These are phyloP conservation scores for Leptomonas seymouri DNA, from an alignment of 208 protist genomes.

Conservation along the genomic window DNA sequence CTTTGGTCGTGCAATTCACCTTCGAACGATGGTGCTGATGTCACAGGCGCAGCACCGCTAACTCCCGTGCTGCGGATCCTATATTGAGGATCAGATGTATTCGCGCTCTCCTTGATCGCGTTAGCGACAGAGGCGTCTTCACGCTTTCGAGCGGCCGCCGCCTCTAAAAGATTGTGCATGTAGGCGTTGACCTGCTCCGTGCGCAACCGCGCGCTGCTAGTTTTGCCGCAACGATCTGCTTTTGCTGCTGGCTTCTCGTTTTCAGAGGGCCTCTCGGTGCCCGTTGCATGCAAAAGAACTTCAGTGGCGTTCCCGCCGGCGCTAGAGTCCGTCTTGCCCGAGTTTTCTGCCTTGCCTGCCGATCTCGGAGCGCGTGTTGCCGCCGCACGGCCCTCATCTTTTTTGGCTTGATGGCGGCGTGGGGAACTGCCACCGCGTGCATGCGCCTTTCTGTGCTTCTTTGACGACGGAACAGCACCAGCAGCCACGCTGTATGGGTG, in stretches of 20 bases:
- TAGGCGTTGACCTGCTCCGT: conserved; percentile 28
- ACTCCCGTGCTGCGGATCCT: background rate
- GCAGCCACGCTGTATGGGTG: conserved; percentile 19
- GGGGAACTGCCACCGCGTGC: conserved; percentile 3
- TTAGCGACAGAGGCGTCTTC: background rate
- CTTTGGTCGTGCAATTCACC: conserved; percentile 4
- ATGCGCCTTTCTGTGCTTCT: conserved; percentile 6
- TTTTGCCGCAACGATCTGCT: background rate
- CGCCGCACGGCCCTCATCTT: background rate
- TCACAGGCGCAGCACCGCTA: background rate
- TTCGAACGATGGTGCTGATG: background rate
- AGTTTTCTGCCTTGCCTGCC: too few species aligned
- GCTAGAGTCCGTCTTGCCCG: too few species aligned
- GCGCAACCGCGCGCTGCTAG: conserved; percentile 7
- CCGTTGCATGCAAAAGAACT: too few species aligned
- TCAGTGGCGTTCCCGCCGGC: too few species aligned
- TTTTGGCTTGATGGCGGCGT: background rate
- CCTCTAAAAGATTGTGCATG: conserved; percentile 4
- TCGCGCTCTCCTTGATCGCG: background rate
- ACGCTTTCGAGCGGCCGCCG: background rate
- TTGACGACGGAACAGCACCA: background rate
- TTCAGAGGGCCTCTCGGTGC: background rate
- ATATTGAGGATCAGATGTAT: background rate
- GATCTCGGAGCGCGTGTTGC: background rate
- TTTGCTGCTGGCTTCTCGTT: background rate